These are phyloP conservation scores for Colletotrichum tropicicola DNA, from an alignment of 2,329 filamentous ascomycete genomes.

Conservation along the genomic window DNA sequence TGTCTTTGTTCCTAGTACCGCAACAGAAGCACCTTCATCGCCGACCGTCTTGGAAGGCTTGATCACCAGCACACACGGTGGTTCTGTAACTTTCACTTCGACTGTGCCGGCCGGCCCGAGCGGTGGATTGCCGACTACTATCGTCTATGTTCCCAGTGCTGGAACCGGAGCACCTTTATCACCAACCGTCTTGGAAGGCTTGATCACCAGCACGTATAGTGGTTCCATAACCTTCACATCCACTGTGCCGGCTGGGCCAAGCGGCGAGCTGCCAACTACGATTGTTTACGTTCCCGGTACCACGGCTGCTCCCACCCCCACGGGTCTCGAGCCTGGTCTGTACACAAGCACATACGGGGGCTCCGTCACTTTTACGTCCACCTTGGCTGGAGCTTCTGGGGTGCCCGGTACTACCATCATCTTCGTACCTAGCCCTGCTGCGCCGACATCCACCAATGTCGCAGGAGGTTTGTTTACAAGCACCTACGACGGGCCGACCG, in stretches of 20 bases:
- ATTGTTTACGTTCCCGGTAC: neutral
- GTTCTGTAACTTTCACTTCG: neutral
- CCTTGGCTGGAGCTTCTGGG: neutral
- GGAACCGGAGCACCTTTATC: neutral
- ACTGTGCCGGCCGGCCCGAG: neutral
- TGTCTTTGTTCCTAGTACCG: neutral
- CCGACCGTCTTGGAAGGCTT: no score
- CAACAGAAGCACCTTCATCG: neutral
- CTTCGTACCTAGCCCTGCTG: neutral
- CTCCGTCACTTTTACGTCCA: neutral
- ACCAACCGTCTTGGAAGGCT: neutral
- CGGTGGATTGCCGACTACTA: neutral
- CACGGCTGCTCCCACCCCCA: neutral
- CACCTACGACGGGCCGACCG: slow-evolving; percentile 9
- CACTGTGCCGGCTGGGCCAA: neutral
- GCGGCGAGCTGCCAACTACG: neutral
- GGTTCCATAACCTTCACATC: neutral
- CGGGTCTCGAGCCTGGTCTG: neutral
- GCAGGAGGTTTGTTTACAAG: slow-evolving; percentile 12
- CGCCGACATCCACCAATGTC: neutral
- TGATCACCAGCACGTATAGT: neutral
- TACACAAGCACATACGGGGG: slow-evolving; percentile 2
- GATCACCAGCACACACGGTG: neutral
- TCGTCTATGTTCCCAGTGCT: neutral
- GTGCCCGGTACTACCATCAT: neutral